A percentile compares a stretch with the other conserved stretches of the same genome.
Conservation (phyloP, 352 stramenopile genomes). For the Phytophthora colocasiae region DNA sequence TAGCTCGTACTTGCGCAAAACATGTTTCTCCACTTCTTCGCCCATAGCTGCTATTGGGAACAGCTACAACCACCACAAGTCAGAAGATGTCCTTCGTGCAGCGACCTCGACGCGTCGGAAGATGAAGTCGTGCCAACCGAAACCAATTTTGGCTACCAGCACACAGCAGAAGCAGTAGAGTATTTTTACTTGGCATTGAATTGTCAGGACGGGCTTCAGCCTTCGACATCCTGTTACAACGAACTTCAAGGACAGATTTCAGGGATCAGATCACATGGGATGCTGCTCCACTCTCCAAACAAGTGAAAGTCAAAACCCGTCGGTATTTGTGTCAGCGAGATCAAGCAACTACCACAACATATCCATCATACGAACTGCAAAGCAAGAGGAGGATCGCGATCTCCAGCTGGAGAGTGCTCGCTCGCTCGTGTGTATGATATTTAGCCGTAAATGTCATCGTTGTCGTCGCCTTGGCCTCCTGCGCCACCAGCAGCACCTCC, state of each 20-base stretch:
- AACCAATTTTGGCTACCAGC: conserved; percentile 31
- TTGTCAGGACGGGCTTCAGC: neutral
- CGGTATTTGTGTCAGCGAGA: conserved; percentile 39
- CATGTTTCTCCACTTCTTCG: conserved; percentile 94
- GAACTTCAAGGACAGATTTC: conserved; percentile 27
- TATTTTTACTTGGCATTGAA: conserved; percentile 32
- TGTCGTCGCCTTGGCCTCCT: conserved; percentile 64
- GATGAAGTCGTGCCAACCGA: conserved; percentile 17
- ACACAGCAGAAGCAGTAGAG: conserved; percentile 2
- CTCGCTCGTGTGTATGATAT: conserved; percentile 42
- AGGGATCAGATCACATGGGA: conserved; percentile 24
- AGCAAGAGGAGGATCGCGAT: conserved; percentile 28
- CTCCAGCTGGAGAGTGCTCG: conserved; percentile 23
- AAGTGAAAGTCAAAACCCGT: conserved; percentile 32
- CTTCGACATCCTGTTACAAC: conserved; percentile 4
- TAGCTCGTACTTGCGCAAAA: conserved; percentile 94
- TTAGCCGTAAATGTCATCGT: conserved; percentile 92
- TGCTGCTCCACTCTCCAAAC: neutral
- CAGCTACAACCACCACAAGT: conserved; percentile 8
- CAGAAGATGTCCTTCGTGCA: conserved; percentile 9
- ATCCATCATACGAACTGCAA: conserved; percentile 36
- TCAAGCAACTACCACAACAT: conserved; percentile 22
- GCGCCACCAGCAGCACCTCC: conserved; percentile 47
- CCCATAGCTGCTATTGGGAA: conserved; percentile 59
- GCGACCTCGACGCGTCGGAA: conserved; percentile 8